Conservation (phyloP, 2,329 filamentous ascomycete species). For the Hypoxylon sp. region DNA sequence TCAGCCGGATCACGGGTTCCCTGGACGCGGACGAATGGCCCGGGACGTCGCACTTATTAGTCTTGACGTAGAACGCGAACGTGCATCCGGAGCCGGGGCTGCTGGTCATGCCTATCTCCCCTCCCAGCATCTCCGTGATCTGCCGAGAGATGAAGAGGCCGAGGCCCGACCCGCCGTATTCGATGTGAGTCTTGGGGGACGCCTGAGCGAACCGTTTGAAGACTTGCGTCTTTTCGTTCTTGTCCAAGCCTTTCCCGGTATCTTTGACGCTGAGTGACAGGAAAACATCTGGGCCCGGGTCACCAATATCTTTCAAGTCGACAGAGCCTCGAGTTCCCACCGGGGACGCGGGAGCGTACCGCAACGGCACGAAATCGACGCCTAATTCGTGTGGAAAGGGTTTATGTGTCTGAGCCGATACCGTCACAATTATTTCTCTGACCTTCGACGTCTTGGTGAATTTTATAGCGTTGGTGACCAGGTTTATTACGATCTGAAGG, state of each 20-base stretch:
- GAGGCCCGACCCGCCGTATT: slow-evolving; percentile 82
- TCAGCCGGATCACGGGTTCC: slow-evolving; percentile 35
- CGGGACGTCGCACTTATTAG: slow-evolving; percentile 46
- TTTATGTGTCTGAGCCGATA: slow-evolving; percentile 58
- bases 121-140: slow-evolving; percentile 83
- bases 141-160: slow-evolving; percentile 83
- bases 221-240: slow-evolving; percentile 77
- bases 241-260: slow-evolving; percentile 78
- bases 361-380: slow-evolving; percentile 72
- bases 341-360: slow-evolving; percentile 52
- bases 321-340: slow-evolving; percentile 4
- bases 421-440: slow-evolving; percentile 64
- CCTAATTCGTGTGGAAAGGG: slow-evolving; percentile 57
- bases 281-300: slow-evolving; percentile 58
- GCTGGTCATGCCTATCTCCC: slow-evolving; percentile 81
- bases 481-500: slow-evolving; percentile 82
- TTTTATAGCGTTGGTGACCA: slow-evolving; percentile 84
- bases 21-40: slow-evolving; percentile 18
- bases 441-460: slow-evolving; percentile 75
- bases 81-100: slow-evolving; percentile 76
- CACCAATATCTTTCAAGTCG: slow-evolving; percentile 1
- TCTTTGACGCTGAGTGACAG: slow-evolving; percentile 81
- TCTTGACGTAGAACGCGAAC: slow-evolving; percentile 80
- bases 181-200: slow-evolving; percentile 78
- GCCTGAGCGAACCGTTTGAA: slow-evolving; percentile 86